A percentile compares a stretch with the other conserved stretches of the same genome.
Evolutionary conservation across 2,329 filamentous ascomycete species (phyloP).

Genomic region (Ceratocystis harringtonii): DNA sequence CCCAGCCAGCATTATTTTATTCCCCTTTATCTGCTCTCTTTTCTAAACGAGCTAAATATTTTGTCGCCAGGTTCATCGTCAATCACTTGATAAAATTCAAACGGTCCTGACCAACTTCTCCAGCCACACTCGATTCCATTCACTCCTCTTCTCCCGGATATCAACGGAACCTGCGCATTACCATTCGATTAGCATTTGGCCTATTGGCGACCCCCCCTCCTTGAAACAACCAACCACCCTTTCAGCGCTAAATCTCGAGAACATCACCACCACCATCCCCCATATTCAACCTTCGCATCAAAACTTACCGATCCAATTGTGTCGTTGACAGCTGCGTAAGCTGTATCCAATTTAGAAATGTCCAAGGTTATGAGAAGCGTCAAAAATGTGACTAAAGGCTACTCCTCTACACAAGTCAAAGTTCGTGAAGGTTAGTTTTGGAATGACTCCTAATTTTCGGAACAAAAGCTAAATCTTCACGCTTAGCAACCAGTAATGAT

Average conservation of each 20-base stretch:
- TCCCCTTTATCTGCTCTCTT: neutral
- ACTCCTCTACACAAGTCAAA: slow-evolving; percentile 92
- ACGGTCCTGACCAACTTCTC: neutral
- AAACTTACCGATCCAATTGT: neutral
- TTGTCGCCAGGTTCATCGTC: neutral
- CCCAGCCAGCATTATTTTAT: neutral
- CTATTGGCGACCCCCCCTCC: neutral
- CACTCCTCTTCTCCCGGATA: neutral
- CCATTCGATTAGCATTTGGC: neutral
- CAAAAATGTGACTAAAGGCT: slow-evolving; percentile 99
- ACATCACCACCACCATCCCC: neutral
- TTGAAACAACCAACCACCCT: neutral
- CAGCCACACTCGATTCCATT: neutral
- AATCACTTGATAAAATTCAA: neutral
- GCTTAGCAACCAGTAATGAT: slow-evolving; percentile 90
- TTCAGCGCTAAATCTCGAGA: neutral
- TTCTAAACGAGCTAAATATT: neutral
- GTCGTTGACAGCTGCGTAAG: slow-evolving; percentile 13
- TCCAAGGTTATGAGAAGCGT: slow-evolving; percentile 94
- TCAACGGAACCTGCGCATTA: neutral
- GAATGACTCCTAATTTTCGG: neutral
- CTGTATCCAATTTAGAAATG: slow-evolving; percentile 40
- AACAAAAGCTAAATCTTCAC: slow-evolving; percentile 7
- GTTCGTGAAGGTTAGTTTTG: slow-evolving; percentile 73
- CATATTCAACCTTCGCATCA: neutral